A percentile compares a stretch with the other conserved stretches of the same genome.
These are phyloP conservation scores for Suhomyces canberraensis DNA, from an alignment of 805 yeast species.

Conservation along the genomic window DNA sequence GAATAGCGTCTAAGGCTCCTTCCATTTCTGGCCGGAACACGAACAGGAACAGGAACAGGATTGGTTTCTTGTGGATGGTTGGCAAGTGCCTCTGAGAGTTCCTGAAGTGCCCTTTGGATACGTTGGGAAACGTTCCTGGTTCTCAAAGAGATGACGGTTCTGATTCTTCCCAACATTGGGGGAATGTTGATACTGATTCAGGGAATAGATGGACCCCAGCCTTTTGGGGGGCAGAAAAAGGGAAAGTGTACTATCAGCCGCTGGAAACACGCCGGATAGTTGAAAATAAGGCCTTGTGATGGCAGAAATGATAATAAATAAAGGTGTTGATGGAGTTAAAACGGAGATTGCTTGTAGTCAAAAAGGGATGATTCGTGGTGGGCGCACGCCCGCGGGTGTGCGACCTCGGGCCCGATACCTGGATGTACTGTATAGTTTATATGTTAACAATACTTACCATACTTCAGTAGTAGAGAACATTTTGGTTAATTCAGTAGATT, in stretches of 20 bases:
- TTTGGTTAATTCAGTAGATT: no score
- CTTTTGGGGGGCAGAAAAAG: neutral
- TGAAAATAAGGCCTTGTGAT: neutral
- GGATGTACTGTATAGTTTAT: no score
- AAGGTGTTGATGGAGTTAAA: no score
- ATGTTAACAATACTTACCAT: no score
- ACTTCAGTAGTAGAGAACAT: no score
- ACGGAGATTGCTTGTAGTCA: no score
- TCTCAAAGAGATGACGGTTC: slow-evolving; percentile 42
- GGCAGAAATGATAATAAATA: no score
- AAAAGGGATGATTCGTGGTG: neutral
- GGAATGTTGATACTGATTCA: slow-evolving; percentile 8
- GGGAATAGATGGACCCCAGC: neutral
- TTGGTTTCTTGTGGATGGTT: slow-evolving; percentile 18
- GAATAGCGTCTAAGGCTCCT: slow-evolving; percentile 4
- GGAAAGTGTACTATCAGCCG: neutral
- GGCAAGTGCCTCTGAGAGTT: slow-evolving; percentile 37
- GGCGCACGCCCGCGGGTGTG: no score
- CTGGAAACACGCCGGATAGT: no score
- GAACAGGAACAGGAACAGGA: slow-evolving; percentile 39
- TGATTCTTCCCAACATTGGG: slow-evolving; percentile 17
- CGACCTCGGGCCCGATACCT: no score
- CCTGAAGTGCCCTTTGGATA: slow-evolving; percentile 43
- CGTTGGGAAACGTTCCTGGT: slow-evolving; percentile 46
- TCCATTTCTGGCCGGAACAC: slow-evolving; percentile 23